Conservation (phyloP, 2,329 filamentous ascomycete genomes). For the Ophiosphaerella korrae region DNA sequence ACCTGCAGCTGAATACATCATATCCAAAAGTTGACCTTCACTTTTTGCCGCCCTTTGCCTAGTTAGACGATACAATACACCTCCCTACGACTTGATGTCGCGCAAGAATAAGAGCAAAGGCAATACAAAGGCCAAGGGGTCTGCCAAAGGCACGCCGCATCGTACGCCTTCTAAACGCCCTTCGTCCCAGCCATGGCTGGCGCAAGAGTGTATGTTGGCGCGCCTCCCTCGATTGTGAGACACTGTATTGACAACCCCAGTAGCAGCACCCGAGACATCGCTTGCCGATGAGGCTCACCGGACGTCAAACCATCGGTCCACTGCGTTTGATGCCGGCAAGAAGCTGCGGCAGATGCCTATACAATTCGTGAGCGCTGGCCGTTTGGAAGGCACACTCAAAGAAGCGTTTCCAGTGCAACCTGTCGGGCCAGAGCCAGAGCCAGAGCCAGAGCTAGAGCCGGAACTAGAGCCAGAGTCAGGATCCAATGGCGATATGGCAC, state of each 20-base stretch:
- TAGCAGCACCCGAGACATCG: constrained; percentile 44
- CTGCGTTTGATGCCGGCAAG: constrained; percentile 53
- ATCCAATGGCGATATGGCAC: neutral
- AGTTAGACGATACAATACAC: neutral
- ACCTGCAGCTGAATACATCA: constrained; percentile 3
- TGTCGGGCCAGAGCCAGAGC: constrained; percentile 13
- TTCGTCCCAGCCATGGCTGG: constrained; percentile 18
- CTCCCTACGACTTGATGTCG: constrained; percentile 21
- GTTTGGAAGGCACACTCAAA: constrained; percentile 42
- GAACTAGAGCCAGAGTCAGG: neutral
- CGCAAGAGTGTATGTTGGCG: constrained; percentile 26
- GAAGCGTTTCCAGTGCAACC: constrained; percentile 25
- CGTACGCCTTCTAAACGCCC: constrained; percentile 21
- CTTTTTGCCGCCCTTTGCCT: too few species aligned
- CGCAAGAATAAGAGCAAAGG: constrained; percentile 27
- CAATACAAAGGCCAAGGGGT: constrained; percentile 33
- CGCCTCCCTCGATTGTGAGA: constrained; percentile 6
- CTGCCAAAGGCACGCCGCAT: constrained; percentile 25
- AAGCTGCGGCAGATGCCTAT: constrained; percentile 62
- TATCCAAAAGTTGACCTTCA: constrained; percentile 6
- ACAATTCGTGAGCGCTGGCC: constrained; percentile 65
- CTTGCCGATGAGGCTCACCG: constrained; percentile 65
- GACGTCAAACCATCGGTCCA: constrained; percentile 56
- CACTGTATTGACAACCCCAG: constrained; percentile 22
- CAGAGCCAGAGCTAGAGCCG: neutral